Conservation (phyloP, 257 asterid genomes). For the Lycium ferocissimum region DNA sequence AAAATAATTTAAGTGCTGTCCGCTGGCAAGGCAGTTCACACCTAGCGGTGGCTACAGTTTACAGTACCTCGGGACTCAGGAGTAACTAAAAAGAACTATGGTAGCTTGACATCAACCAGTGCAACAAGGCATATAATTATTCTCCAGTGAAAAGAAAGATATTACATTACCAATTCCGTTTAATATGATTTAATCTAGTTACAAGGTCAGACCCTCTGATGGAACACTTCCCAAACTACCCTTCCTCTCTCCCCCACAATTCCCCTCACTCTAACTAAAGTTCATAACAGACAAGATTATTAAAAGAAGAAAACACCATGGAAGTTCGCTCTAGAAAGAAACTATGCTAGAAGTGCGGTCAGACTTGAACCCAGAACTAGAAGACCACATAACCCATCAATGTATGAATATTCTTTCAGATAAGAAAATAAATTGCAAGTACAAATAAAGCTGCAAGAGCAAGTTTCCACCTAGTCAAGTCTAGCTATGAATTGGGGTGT, state of each 20-base stretch:
- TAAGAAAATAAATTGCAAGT: conserved; percentile 1
- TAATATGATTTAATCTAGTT: background rate
- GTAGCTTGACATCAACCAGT: background rate
- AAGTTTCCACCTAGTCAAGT: background rate
- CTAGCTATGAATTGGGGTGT: background rate
- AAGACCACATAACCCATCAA: background rate
- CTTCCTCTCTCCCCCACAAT: background rate
- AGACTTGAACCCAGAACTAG: background rate
- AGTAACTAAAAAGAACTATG: background rate
- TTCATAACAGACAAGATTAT: background rate
- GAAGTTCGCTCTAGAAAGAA: background rate
- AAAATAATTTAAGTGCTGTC: background rate
- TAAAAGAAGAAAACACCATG: background rate
- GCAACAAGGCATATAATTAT: background rate
- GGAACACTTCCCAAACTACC: background rate
- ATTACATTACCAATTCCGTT: background rate
- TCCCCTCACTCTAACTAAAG: background rate
- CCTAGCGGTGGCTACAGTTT: background rate
- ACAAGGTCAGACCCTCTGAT: background rate
- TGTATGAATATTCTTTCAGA: background rate
- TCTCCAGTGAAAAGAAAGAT: background rate
- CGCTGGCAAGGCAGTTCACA: background rate
- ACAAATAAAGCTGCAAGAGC: background rate
- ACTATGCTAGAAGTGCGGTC: background rate
- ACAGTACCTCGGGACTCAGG: background rate